A percentile compares a stretch with the other conserved stretches of the same genome.
Evolutionary conservation across 2,329 filamentous ascomycete species (phyloP).

Genomic region (Onygena corvina): DNA sequence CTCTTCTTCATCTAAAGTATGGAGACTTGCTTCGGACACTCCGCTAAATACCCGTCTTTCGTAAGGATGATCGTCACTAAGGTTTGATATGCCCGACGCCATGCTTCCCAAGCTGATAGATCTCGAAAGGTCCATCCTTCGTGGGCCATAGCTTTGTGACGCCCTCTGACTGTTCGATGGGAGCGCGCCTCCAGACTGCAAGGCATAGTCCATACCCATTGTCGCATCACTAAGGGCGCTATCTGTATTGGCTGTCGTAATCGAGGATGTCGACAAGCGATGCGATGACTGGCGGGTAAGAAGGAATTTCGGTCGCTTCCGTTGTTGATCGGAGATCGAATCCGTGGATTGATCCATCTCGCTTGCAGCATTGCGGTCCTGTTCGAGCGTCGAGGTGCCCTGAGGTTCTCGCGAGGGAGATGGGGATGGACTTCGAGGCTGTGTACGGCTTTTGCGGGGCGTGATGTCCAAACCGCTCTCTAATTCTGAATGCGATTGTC

Average conservation of each 20-base stretch:
- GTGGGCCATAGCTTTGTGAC: constrained; percentile 26
- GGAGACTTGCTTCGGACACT: constrained; percentile 38
- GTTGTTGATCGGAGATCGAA: constrained; percentile 20
- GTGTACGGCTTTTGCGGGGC: constrained; percentile 9
- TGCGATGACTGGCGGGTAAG: constrained; percentile 45
- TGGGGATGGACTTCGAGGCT: constrained; percentile 3
- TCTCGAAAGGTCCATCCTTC: constrained; percentile 48
- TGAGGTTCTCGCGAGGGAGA: constrained; percentile 5
- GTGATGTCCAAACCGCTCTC: constrained; percentile 13
- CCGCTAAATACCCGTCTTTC: constrained; percentile 34
- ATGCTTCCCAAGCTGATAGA: constrained; percentile 83
- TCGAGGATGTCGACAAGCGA: constrained; percentile 47
- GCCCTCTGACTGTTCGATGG: constrained; percentile 33
- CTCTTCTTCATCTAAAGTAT: constrained; percentile 50
- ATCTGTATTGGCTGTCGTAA: constrained; percentile 46
- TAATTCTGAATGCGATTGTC: not conserved
- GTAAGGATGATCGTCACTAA: constrained; percentile 39
- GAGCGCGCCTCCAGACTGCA: constrained; percentile 68
- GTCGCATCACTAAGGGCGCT: constrained; percentile 58
- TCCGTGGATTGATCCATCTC: constrained; percentile 16
- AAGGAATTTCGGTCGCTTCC: constrained; percentile 44
- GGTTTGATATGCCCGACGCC: constrained; percentile 56
- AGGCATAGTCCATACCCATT: constrained; percentile 63
- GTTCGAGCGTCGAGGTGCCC: constrained; percentile 7
- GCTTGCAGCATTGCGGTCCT: constrained; percentile 19